Evolutionary conservation across 2,329 filamentous ascomycete genomes (phyloP), one percentile per base, ranked within the genome.

Genomic region (Aulographum hederae): DNA sequence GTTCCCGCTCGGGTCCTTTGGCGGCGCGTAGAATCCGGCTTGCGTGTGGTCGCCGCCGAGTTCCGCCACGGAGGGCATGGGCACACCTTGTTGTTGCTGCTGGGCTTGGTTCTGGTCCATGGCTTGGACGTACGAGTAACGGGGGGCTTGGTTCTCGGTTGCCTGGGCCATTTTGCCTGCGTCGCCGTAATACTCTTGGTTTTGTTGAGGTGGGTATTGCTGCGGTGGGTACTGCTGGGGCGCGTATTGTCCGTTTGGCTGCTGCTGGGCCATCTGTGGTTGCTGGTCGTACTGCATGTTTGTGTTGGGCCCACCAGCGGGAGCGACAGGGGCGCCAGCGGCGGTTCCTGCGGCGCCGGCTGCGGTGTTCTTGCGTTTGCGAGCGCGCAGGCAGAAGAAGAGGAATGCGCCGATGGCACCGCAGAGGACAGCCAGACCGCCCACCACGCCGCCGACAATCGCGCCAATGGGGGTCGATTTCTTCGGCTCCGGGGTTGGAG

Each of bases 371-470:
- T 31, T 31, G 14, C 29, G 29, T 20, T 23, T 18, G 29, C 10
- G 8, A 13, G 21, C 21, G 27, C 29, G 29, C 16, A 36, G 10
- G 17, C 15, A 21, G 20, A 31, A 15, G 28, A 35, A 25, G 17
- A 35, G 15, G 11, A 36, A 11, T 11, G 20, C 17, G 18, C 10
- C 21, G 32, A 29, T 26, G n/a, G 30, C 25, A 8, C 15, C 17
- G 18, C 28, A 28, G 15, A 37, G 16, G 11, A 36, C 29, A 6
- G 26, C 33, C 2, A 37, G 5, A 2, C 35, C 35, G n/a, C 33
- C 33, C 3, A 37, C 21, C 10, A 37, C 28, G 27, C 35, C 35
- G 15, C 35, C 35, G 11, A 37, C 28, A 15, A 37, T 37, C 12
- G 33, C 33, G 8, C 33, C 35, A 30, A 36, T 20, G 6, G 28